Conservation (phyloP, 2,329 filamentous ascomycete species). For the Diaporthe longicolla region DNA sequence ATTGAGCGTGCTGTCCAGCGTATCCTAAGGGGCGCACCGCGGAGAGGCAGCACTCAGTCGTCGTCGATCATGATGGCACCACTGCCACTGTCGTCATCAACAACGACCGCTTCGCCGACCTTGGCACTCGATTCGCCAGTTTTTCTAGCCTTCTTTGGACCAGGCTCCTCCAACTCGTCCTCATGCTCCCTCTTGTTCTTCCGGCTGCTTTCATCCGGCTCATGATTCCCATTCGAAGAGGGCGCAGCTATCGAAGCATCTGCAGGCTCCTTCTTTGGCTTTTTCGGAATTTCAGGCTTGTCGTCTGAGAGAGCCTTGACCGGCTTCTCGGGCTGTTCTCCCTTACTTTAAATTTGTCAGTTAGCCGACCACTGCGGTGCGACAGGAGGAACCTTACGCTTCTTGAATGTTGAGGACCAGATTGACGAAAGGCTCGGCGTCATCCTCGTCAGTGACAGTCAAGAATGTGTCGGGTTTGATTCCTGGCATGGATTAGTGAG, state of each 20-base stretch:
- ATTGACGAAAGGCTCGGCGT: slow-evolving; percentile 82
- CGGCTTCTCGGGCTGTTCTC: slow-evolving; percentile 64
- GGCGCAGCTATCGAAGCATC: slow-evolving; percentile 56
- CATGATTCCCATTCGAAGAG: slow-evolving; percentile 58
- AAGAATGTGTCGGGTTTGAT: slow-evolving; percentile 82
- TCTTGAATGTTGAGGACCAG: slow-evolving; percentile 80
- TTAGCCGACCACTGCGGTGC: slow-evolving; percentile 37
- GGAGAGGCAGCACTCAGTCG: slow-evolving; percentile 57
- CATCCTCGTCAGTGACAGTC: slow-evolving; percentile 87
- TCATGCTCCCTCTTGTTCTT: slow-evolving; percentile 62
- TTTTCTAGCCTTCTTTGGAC: slow-evolving; percentile 65
- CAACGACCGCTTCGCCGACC: slow-evolving; percentile 61
- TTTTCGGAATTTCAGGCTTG: slow-evolving; percentile 66
- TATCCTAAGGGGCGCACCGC: not conserved
- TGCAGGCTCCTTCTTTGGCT: slow-evolving; percentile 62
- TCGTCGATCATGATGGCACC: slow-evolving; percentile 79
- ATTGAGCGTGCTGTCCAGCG: not conserved
- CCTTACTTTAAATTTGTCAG: slow-evolving; percentile 57
- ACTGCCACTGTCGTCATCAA: slow-evolving; percentile 64
- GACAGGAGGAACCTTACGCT: slow-evolving; percentile 61
- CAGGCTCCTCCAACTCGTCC: slow-evolving; percentile 57
- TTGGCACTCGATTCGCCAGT: slow-evolving; percentile 49
- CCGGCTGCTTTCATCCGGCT: slow-evolving; percentile 54
- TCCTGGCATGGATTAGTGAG: slow-evolving; percentile 57
- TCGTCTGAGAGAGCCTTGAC: slow-evolving; percentile 63